Evolutionary conservation across 1,139 yeast genomes (phyloP).

Genomic region (Hanseniaspora uvarum): DNA sequence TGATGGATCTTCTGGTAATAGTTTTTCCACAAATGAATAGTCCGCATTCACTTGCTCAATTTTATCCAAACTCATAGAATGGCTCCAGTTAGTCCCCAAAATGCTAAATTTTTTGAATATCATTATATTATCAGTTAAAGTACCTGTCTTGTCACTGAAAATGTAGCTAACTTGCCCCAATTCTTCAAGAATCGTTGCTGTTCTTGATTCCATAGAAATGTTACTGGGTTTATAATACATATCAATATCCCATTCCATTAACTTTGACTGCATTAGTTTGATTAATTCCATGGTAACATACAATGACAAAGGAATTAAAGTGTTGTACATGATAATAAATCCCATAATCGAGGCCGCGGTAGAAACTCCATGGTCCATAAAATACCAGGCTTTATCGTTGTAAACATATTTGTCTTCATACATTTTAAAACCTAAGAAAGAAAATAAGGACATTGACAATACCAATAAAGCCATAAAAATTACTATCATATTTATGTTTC

Average conservation of each 20-base stretch:
- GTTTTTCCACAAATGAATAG: constrained; percentile 6
- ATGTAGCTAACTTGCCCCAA: constrained; percentile 92
- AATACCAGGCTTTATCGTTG: constrained; percentile 56
- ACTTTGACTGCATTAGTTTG: constrained; percentile 70
- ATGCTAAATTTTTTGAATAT: constrained; percentile 72
- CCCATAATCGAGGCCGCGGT: constrained; percentile 88
- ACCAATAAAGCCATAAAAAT: constrained; percentile 81
- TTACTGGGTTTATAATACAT: constrained; percentile 79
- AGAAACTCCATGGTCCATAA: constrained; percentile 66
- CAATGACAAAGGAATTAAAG: constrained; percentile 85
- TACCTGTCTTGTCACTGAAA: constrained; percentile 95
- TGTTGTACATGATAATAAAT: constrained; percentile 91
- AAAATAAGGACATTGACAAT: constrained; percentile 59
- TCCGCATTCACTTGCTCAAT: constrained; percentile 20
- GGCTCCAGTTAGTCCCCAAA: constrained; percentile 84
- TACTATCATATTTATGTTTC: constrained; percentile 71
- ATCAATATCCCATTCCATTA: constrained; percentile 82
- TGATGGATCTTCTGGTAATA: neutral
- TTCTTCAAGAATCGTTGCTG: constrained; percentile 92
- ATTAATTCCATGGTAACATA: constrained; percentile 96
- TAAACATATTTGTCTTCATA: constrained; percentile 37
- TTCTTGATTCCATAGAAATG: constrained; percentile 89
- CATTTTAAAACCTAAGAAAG: constrained; percentile 68
- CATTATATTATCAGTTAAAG: constrained; percentile 86
- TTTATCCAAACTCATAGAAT: constrained; percentile 47